Evolutionary conservation across 768 basidiomycete species (phyloP), one percentile per base, ranked within the genome.

Genomic region (Mycena epipterygia): DNA sequence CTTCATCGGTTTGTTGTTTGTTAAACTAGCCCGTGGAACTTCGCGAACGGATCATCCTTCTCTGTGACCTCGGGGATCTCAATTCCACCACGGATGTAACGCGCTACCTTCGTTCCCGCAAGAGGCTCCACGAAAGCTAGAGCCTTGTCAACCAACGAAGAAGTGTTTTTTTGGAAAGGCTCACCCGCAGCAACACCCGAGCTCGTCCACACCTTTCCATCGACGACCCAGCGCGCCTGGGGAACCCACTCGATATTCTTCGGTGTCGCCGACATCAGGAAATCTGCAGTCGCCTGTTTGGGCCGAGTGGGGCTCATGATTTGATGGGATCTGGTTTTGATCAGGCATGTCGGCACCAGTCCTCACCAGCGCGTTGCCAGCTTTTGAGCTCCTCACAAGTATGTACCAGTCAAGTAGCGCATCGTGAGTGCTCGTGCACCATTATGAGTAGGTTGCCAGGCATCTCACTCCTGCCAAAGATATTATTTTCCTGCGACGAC

Each of bases 171-270:
- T 0, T 7, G 21, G 42, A 9, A 19, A 19, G 77, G 72, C 52
- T 73, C 56, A 56, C 81, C 81, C 74, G 82, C 81, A 17, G 80
- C 74, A 56, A 82, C 78, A 16, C 82, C 82, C 4, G 81, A 81
- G 64, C 76, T 75, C 2, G 80, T 82, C 82, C 82, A 84, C 35
- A 79, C 71, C n/a, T 82, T 82, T n/a, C 73, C 74, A 44, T 74
- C 70, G 6, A 80, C 75, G 13, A 83, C 80, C 80, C 81, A 83
- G 1, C 83, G 75, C 8, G 82, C 83, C 46, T 79, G 75, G 2
- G 80, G 73, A 2, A 82, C 76, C 82, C 82, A 83, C 7, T 72
- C 68, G 27, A 83, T 79, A 30, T 77, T 64, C 56, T 73, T 53
- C 17, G 76, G 73, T 0, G 77, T 70, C 7, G 44, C n/a, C n/a